These are phyloP conservation scores for Silene uniflora DNA, from an alignment of 148 eudicot species.

Conservation along the genomic window DNA sequence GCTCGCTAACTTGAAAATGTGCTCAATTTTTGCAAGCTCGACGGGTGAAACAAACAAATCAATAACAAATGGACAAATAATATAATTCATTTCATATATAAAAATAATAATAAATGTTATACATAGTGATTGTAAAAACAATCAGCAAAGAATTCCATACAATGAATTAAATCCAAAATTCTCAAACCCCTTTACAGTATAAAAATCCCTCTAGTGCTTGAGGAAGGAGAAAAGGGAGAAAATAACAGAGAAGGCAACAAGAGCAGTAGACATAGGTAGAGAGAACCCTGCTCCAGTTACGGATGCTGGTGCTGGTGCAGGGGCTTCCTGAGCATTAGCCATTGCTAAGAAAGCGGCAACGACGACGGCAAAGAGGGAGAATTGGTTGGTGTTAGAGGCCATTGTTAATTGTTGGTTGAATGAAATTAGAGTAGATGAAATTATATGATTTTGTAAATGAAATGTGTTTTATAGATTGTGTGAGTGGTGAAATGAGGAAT, in stretches of 20 bases:
- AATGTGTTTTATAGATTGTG: not conserved
- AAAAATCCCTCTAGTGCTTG: conserved; percentile 6
- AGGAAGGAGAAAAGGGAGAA: conserved; percentile 14
- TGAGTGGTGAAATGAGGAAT: not conserved
- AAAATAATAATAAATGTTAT: not conserved
- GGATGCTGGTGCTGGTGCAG: not conserved
- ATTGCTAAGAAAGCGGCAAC: not conserved
- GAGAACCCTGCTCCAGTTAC: conserved; percentile 17
- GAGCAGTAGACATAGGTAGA: conserved; percentile 8
- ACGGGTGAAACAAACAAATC: too few species aligned
- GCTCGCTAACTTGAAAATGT: too few species aligned
- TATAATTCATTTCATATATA: too few species aligned
- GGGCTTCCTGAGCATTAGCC: conserved; percentile 12
- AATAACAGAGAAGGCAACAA: conserved; percentile 10
- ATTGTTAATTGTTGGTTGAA: not conserved
- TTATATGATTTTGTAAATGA: not conserved
- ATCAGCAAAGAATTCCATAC: not conserved
- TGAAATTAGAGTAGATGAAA: not conserved
- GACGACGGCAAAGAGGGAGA: not conserved
- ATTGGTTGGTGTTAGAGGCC: conserved; percentile 8
- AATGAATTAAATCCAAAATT: not conserved
- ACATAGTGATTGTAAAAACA: not conserved
- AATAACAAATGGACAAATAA: too few species aligned
- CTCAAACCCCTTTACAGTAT: too few species aligned
- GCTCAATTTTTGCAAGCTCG: too few species aligned